These are phyloP conservation scores for Kodamaea plutei DNA, from an alignment of 1,139 yeast genomes.

Conservation along the genomic window DNA sequence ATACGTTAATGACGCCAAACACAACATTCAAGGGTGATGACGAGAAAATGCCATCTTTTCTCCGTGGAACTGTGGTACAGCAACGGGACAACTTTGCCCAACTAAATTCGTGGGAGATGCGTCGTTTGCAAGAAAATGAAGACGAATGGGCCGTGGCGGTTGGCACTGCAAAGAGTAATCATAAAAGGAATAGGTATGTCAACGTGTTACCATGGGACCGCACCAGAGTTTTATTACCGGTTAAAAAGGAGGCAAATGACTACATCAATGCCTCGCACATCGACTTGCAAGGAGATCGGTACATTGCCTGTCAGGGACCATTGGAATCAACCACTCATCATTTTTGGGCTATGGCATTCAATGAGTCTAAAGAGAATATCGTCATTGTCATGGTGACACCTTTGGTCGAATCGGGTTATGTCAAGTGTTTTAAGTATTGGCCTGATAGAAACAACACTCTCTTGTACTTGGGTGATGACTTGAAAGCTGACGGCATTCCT, in stretches of 20 bases:
- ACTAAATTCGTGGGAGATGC: constrained; percentile 11
- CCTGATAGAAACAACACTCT: constrained; percentile 27
- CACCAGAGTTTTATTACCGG: constrained; percentile 31
- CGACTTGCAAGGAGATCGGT: constrained; percentile 15
- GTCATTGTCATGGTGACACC: constrained; percentile 89
- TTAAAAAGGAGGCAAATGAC: constrained; percentile 18
- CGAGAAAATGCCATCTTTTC: constrained; percentile 7
- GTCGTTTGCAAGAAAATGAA: constrained; percentile 8
- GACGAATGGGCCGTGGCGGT: constrained; percentile 21
- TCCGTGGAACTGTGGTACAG: constrained; percentile 8
- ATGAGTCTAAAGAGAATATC: constrained; percentile 41
- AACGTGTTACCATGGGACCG: constrained; percentile 44
- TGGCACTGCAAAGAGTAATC: constrained; percentile 17
- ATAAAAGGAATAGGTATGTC: constrained; percentile 35
- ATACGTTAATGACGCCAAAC: neutral
- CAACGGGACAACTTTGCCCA: constrained; percentile 14
- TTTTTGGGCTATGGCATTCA: constrained; percentile 83
- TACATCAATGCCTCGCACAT: constrained; percentile 45
- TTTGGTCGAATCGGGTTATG: constrained; percentile 51
- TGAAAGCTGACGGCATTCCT: constrained; percentile 23
- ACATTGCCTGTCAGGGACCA: constrained; percentile 61
- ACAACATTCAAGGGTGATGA: too few relatives aligned
- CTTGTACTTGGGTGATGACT: constrained; percentile 19
- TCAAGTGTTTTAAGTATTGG: constrained; percentile 81
- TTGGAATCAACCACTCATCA: constrained; percentile 54